phyloP scores from a whole-genome alignment of 805 yeast genomes.

The Saccharomycopsis amapae region DNA sequence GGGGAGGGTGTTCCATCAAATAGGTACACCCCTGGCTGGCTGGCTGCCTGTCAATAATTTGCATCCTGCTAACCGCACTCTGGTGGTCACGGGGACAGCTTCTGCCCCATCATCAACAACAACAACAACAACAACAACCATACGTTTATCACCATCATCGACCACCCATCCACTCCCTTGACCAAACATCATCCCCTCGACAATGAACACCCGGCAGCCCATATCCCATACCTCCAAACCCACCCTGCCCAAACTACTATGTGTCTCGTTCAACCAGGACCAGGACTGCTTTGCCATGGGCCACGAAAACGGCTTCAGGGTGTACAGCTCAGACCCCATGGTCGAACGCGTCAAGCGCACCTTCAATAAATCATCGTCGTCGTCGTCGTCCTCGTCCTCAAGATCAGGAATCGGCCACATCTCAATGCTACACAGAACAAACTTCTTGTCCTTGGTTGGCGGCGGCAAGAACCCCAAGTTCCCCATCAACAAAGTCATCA shows the following conservation, averaged over 20 bases:
- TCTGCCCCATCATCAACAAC: too few relatives aligned
- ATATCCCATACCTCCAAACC: neutral
- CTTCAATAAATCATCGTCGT: constrained; percentile 28
- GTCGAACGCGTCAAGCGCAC: constrained; percentile 62
- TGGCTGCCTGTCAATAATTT: too few relatives aligned
- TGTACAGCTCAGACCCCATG: constrained; percentile 83
- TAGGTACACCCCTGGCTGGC: too few relatives aligned
- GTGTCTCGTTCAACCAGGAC: constrained; percentile 79
- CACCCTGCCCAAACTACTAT: constrained; percentile 35
- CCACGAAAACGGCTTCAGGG: constrained; percentile 73
- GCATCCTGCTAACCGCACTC: too few relatives aligned
- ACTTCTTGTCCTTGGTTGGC: constrained; percentile 83
- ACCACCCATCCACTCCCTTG: neutral
- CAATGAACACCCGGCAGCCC: constrained; percentile 8
- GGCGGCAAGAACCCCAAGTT: constrained; percentile 79
- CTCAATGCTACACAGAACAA: constrained; percentile 83
- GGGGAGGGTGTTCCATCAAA: too few relatives aligned
- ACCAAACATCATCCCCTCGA: too few relatives aligned
- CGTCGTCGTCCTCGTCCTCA: constrained; percentile 25
- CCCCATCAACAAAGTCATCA: constrained; percentile 70
- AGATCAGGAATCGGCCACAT: constrained; percentile 61
- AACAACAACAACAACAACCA: too few relatives aligned
- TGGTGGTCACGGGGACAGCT: too few relatives aligned
- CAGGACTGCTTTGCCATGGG: constrained; percentile 84
- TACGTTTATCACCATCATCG: too few relatives aligned